Evolutionary conservation across 805 yeast genomes (phyloP).

Genomic region (Candida patagonica): DNA sequence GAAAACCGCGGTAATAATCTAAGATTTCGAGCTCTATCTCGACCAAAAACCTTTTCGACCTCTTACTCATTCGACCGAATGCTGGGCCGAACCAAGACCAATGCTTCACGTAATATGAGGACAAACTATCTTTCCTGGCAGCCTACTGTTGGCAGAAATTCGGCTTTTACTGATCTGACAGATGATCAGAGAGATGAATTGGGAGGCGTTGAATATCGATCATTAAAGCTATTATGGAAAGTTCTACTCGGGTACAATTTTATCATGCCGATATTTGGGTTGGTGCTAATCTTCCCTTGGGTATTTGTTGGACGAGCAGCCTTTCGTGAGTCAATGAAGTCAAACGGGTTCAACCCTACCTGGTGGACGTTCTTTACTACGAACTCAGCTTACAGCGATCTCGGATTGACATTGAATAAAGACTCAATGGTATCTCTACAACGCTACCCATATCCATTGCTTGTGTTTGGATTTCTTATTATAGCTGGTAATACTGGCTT

Average conservation of each 20-base stretch:
- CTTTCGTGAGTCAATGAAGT: conserved; percentile 30
- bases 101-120: conserved; percentile 19
- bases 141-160: conserved; percentile 89
- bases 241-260: conserved; percentile 59
- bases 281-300: conserved; percentile 43
- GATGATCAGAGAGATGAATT: conserved; percentile 84
- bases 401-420: conserved; percentile 76
- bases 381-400: conserved; percentile 71
- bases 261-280: conserved; percentile 63
- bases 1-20: neutral
- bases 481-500: conserved; percentile 93
- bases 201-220: conserved; percentile 95
- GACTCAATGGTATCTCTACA: conserved; percentile 68
- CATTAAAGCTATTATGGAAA: conserved; percentile 65
- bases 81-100: neutral
- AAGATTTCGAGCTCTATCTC: neutral
- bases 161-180: conserved; percentile 75
- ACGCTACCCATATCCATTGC: conserved; percentile 52
- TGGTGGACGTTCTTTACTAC: conserved; percentile 95
- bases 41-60: neutral
- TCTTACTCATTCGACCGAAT: conserved; percentile 1
- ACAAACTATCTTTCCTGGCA: conserved; percentile 69
- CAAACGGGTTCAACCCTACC: conserved; percentile 57
- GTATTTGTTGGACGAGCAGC: conserved; percentile 18
- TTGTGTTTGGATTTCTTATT: conserved; percentile 59